These are phyloP conservation scores for Termitomyces sp. DNA, from an alignment of 768 basidiomycete species.

Conservation along the genomic window DNA sequence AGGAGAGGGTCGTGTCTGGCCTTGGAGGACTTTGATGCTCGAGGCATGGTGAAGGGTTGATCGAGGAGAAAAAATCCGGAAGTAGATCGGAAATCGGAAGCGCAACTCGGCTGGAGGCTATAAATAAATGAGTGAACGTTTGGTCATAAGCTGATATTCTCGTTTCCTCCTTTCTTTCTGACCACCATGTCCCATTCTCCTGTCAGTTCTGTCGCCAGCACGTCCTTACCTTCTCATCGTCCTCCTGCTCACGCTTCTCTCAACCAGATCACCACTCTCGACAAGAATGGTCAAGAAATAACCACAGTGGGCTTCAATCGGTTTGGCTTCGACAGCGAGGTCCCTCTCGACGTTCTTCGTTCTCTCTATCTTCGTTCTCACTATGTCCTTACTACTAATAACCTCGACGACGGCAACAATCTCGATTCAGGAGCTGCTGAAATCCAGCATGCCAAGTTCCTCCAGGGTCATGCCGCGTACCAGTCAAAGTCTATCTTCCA, in stretches of 20 bases:
- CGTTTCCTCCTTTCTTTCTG: slow-evolving; percentile 10
- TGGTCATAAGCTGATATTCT: slow-evolving; percentile 1
- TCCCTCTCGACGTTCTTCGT: slow-evolving; percentile 74
- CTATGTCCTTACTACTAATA: slow-evolving; percentile 49
- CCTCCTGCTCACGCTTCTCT: slow-evolving; percentile 11
- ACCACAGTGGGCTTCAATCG: slow-evolving; percentile 75
- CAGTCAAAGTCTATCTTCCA: slow-evolving; percentile 87
- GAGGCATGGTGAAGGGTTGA: slow-evolving; percentile 51
- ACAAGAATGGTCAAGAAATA: slow-evolving; percentile 74
- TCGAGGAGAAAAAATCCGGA: slow-evolving; percentile 12
- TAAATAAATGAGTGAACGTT: slow-evolving; percentile 9
- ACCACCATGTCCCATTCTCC: slow-evolving; percentile 19
- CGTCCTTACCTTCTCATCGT: neutral
- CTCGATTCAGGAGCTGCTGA: slow-evolving; percentile 37
- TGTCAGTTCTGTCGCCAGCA: slow-evolving; percentile 15
- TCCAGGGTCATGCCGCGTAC: slow-evolving; percentile 45
- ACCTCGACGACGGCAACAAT: slow-evolving; percentile 25
- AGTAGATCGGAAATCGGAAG: slow-evolving; percentile 10
- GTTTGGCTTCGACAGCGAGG: slow-evolving; percentile 89
- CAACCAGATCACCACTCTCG: slow-evolving; percentile 55
- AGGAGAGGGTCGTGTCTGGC: slow-evolving; percentile 84
- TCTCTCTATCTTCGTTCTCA: slow-evolving; percentile 86
- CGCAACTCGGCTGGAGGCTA: slow-evolving; percentile 4
- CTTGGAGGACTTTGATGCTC: slow-evolving; percentile 50
- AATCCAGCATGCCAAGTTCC: slow-evolving; percentile 48